Evolutionary conservation across 177 flowering plant species (phyloP).

Genomic region (Telopea speciosissima): DNA sequence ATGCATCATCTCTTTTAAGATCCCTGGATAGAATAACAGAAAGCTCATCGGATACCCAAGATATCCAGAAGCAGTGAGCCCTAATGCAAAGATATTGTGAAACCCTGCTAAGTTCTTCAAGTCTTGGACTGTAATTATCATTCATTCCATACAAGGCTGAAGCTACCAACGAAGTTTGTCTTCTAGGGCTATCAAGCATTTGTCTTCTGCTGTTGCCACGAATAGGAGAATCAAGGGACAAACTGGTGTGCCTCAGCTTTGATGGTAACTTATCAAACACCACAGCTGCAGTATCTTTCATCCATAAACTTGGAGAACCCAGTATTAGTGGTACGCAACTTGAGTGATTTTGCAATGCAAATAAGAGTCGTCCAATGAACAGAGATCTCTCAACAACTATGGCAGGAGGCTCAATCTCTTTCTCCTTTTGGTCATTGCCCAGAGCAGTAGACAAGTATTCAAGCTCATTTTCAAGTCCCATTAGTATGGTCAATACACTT

Average conservation of each 20-base stretch:
- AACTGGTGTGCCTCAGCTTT: constrained; percentile 37
- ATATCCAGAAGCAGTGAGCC: constrained; percentile 87
- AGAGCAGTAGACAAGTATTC: constrained; percentile 40
- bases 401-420: constrained; percentile 29
- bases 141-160: constrained; percentile 64
- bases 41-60: constrained; percentile 79
- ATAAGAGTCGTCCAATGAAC: constrained; percentile 80
- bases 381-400: constrained; percentile 72
- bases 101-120: constrained; percentile 49
- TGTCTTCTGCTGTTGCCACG: constrained; percentile 46
- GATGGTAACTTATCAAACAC: constrained; percentile 39
- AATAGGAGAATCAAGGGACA: constrained; percentile 32
- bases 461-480: constrained; percentile 57
- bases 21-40: constrained; percentile 47
- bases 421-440: constrained; percentile 23
- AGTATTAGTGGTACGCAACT: constrained; percentile 75
- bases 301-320: constrained; percentile 91
- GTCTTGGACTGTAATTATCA: constrained; percentile 64
- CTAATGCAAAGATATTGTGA: constrained; percentile 63
- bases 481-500: constrained; percentile 54
- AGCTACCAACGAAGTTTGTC: constrained; percentile 50
- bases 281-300: constrained; percentile 27
- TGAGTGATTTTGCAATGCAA: constrained; percentile 77
- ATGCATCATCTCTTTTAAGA: constrained; percentile 65
- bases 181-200: constrained; percentile 31